Evolutionary conservation across 2,329 filamentous ascomycete genomes (phyloP).

Genomic region (Geosmithia flava): DNA sequence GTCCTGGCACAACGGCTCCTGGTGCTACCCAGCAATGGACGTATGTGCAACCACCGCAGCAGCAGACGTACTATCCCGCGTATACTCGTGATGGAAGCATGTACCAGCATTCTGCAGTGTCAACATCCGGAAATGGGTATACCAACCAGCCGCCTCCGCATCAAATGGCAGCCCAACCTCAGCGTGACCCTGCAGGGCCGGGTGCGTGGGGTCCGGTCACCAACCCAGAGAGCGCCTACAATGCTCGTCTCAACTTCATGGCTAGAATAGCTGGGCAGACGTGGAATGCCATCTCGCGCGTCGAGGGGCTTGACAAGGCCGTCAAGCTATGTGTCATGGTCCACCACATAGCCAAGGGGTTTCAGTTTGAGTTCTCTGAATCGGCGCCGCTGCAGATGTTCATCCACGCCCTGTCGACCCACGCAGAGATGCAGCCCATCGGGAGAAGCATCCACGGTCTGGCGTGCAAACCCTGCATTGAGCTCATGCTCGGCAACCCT

Average conservation of each 20-base stretch:
- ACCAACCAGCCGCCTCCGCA: not conserved
- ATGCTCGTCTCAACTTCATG: slow-evolving; percentile 37
- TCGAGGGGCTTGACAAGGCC: slow-evolving; percentile 44
- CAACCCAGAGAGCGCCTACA: slow-evolving; percentile 15
- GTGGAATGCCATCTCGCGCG: slow-evolving; percentile 47
- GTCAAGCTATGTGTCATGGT: slow-evolving; percentile 53
- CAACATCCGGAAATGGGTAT: not conserved
- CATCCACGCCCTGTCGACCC: slow-evolving; percentile 42
- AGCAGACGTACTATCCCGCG: not conserved
- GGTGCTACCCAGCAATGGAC: not conserved
- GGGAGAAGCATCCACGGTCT: slow-evolving; percentile 37
- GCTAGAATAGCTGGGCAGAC: slow-evolving; percentile 43
- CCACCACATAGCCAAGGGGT: slow-evolving; percentile 47
- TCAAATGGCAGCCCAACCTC: not conserved
- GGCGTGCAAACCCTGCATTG: slow-evolving; percentile 40
- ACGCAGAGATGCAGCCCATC: slow-evolving; percentile 43
- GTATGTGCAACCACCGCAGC: not conserved
- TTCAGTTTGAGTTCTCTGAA: slow-evolving; percentile 42
- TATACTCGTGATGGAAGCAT: not conserved
- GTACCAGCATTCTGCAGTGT: not conserved
- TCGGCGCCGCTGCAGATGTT: slow-evolving; percentile 46
- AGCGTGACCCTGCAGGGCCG: not conserved
- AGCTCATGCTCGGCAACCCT: not conserved
- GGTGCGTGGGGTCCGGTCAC: not conserved
- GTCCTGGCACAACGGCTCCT: not conserved